A percentile compares a stretch with the other conserved stretches of the same genome.
Conservation (phyloP, 106 monocot species). For the Hemerocallis citrina region DNA sequence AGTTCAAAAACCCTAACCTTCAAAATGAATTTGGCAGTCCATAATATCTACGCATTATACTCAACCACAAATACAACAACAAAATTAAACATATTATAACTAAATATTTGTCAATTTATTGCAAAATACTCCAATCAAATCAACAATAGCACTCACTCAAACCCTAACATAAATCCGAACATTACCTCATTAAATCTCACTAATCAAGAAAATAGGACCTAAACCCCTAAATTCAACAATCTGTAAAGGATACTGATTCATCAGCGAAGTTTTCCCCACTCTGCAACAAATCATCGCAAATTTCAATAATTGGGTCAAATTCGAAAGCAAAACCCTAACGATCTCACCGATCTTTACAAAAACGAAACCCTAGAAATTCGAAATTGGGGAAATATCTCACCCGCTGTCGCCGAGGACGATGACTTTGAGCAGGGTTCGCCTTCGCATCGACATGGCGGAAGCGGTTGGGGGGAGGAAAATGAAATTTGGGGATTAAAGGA, state of each 20-base stretch:
- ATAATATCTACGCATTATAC: too few relatives aligned
- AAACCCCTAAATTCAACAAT: constrained; percentile 1
- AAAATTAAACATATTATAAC: neutral
- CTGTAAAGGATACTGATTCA: constrained; percentile 82
- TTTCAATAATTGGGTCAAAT: neutral
- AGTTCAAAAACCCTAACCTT: too few relatives aligned
- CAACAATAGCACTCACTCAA: neutral
- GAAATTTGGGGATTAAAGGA: neutral
- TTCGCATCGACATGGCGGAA: constrained; percentile 38
- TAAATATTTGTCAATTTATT: neutral
- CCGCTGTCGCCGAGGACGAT: constrained; percentile 86
- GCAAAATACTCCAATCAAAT: neutral
- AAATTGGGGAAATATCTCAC: constrained; percentile 12
- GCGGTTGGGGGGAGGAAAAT: neutral
- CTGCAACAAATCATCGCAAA: constrained; percentile 14
- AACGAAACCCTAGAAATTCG: neutral
- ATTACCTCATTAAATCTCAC: neutral
- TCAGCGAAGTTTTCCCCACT: constrained; percentile 91
- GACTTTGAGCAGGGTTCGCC: constrained; percentile 71
- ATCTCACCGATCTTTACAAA: constrained; percentile 5
- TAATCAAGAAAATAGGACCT: neutral
- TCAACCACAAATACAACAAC: too few relatives aligned
- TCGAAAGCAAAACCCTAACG: neutral
- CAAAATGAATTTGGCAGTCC: neutral
- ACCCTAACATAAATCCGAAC: neutral